Percentiles rank a stretch among this genome's conserved stretches.
Evolutionary conservation across 2,329 filamentous ascomycete species (phyloP).

Genomic region (Chrysosporium queenslandicum): DNA sequence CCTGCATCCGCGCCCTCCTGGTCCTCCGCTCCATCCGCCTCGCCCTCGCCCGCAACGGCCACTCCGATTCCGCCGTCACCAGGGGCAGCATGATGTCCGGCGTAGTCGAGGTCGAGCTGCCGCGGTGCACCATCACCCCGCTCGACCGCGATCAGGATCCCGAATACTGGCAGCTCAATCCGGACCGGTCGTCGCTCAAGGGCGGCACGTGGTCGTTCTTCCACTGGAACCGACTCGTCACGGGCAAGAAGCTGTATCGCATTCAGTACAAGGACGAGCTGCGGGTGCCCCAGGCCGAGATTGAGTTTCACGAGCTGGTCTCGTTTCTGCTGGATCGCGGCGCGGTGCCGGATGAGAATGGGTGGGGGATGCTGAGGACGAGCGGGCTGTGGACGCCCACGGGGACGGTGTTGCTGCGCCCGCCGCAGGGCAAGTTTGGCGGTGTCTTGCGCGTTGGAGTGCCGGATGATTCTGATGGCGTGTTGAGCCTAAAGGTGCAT

Average conservation of each 20-base stretch:
- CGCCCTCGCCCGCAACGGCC: constrained; percentile 47
- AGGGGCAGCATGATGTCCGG: constrained; percentile 56
- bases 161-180: constrained; percentile 50
- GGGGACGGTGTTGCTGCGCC: constrained; percentile 48
- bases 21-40: constrained; percentile 52
- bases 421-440: constrained; percentile 42
- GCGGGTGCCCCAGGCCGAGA: constrained; percentile 40
- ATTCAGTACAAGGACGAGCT: constrained; percentile 50
- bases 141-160: constrained; percentile 46
- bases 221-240: constrained; percentile 54
- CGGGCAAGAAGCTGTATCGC: constrained; percentile 53
- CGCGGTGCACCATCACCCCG: constrained; percentile 54
- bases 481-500: constrained; percentile 48
- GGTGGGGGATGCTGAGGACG: constrained; percentile 48
- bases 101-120: constrained; percentile 56
- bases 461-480: constrained; percentile 51
- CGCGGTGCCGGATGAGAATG: constrained; percentile 50
- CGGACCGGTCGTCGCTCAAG: constrained; percentile 44
- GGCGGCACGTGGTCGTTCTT: constrained; percentile 57
- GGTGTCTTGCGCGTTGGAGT: constrained; percentile 45
- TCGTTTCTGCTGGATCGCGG: constrained; percentile 55
- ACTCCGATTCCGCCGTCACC: constrained; percentile 46
- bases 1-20: constrained; percentile 50
- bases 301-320: constrained; percentile 51
- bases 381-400: constrained; percentile 53